These are phyloP conservation scores for Globisporangium nunn DNA, from an alignment of 352 stramenopile genomes.

Conservation along the genomic window DNA sequence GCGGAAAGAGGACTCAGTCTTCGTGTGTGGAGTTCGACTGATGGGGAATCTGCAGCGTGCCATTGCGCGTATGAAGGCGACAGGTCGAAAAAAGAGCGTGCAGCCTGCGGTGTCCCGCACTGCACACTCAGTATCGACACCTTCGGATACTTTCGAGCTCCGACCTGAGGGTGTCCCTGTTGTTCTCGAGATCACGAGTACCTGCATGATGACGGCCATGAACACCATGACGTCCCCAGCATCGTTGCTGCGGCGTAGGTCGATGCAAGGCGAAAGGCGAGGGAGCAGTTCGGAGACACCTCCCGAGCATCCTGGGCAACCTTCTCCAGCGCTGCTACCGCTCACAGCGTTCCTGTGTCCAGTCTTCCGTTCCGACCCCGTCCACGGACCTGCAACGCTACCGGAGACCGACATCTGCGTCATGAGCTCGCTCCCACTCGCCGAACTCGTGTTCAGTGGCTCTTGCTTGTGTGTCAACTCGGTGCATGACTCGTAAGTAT, in stretches of 20 bases:
- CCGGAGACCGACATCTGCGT: conserved; percentile 17
- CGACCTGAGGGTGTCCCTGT: conserved; percentile 20
- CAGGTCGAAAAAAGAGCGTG: conserved; percentile 1
- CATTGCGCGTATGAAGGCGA: conserved; percentile 9
- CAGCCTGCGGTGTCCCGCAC: not conserved
- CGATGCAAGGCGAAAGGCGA: not conserved
- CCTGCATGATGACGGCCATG: conserved; percentile 14
- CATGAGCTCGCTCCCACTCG: conserved; percentile 15
- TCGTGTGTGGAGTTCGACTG: conserved; percentile 18
- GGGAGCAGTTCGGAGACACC: not conserved
- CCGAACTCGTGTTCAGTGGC: conserved; percentile 30
- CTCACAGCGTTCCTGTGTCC: conserved; percentile 20
- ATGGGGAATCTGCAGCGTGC: conserved; percentile 28
- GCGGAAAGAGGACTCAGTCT: conserved; percentile 18
- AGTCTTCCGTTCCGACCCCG: conserved; percentile 8
- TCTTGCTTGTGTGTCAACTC: conserved; percentile 14
- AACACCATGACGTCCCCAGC: not conserved
- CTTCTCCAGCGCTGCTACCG: not conserved
- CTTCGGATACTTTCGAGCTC: conserved; percentile 3
- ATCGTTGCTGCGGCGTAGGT: not conserved
- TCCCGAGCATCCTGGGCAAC: not conserved
- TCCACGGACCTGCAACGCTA: not conserved
- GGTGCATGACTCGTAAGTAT: not conserved
- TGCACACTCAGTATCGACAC: not conserved
- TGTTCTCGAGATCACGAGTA: conserved; percentile 25